A percentile compares a stretch with the other conserved stretches of the same genome.
These are phyloP conservation scores for bread wheat (Triticum aestivum) DNA, from an alignment of 176 grass and related monocot genomes.

Conservation along the genomic window DNA sequence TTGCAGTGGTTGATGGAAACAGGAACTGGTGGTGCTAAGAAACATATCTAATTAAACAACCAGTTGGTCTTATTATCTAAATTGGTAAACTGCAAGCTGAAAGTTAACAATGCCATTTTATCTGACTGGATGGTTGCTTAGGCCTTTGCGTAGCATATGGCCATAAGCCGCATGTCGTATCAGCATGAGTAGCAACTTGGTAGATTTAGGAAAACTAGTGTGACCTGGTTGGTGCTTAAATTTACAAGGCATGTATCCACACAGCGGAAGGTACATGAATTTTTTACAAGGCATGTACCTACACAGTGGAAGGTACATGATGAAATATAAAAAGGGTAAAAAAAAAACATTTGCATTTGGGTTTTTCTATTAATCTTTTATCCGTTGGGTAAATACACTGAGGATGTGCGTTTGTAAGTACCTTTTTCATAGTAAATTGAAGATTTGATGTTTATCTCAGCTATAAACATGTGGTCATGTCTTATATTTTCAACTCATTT, in stretches of 20 bases:
- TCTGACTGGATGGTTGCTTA: background rate
- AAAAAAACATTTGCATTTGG: background rate
- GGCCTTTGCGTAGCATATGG: background rate
- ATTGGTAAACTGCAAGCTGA: background rate
- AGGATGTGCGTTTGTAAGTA: background rate
- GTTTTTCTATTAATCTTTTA: background rate
- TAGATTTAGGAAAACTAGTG: background rate
- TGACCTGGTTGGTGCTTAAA: too few species aligned
- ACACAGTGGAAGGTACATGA: background rate
- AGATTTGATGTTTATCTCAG: background rate
- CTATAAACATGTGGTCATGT: conserved; percentile 1
- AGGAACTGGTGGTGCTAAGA: too few species aligned
- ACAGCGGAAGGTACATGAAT: background rate
- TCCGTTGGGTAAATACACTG: background rate
- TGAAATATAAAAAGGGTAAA: background rate
- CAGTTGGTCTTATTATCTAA: background rate
- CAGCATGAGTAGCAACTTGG: background rate
- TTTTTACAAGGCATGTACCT: background rate
- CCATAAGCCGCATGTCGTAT: background rate
- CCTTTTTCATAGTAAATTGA: background rate
- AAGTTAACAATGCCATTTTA: background rate
- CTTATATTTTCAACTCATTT: conserved; percentile 15
- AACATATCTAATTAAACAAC: too few species aligned
- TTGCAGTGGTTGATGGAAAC: too few species aligned
- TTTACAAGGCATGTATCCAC: background rate